A percentile compares a stretch with the other conserved stretches of the same genome.
Conservation (phyloP, 2,329 filamentous ascomycete genomes). For the Penicillium sp. region DNA sequence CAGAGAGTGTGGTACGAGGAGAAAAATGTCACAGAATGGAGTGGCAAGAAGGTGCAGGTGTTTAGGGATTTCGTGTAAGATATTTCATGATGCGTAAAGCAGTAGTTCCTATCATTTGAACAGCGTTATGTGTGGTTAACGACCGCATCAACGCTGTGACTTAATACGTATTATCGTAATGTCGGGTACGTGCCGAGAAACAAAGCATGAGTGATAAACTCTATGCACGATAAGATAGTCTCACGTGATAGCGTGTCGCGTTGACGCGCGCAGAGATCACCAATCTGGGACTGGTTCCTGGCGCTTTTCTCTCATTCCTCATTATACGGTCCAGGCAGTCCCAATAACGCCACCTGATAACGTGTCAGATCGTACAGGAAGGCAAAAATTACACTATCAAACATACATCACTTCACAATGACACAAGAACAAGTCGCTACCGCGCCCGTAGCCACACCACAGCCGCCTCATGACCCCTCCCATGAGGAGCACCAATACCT, state of each 20-base stretch:
- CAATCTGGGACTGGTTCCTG: neutral
- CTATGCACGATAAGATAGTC: slow-evolving; percentile 1
- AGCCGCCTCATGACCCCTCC: slow-evolving; percentile 26
- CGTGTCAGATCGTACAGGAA: neutral
- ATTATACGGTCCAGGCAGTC: neutral
- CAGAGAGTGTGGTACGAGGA: no score
- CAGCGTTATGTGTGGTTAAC: no score
- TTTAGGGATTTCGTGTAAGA: no score
- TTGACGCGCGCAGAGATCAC: slow-evolving; percentile 7
- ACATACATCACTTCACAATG: slow-evolving; percentile 9
- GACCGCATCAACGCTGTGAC: no score
- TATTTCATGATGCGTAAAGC: no score
- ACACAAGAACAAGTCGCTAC: slow-evolving; percentile 21
- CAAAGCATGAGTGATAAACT: no score
- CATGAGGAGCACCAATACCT: slow-evolving; percentile 97
- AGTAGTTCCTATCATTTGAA: no score
- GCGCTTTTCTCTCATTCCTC: neutral
- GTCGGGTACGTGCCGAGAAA: no score
- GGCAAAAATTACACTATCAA: neutral
- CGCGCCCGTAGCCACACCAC: slow-evolving; percentile 9
- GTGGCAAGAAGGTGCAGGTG: no score
- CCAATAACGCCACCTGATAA: neutral
- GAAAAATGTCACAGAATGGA: no score
- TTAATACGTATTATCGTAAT: no score
- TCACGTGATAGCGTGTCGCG: slow-evolving; percentile 15